Evolutionary conservation across 306 rosid species (phyloP).

Genomic region (Vicia villosa): DNA sequence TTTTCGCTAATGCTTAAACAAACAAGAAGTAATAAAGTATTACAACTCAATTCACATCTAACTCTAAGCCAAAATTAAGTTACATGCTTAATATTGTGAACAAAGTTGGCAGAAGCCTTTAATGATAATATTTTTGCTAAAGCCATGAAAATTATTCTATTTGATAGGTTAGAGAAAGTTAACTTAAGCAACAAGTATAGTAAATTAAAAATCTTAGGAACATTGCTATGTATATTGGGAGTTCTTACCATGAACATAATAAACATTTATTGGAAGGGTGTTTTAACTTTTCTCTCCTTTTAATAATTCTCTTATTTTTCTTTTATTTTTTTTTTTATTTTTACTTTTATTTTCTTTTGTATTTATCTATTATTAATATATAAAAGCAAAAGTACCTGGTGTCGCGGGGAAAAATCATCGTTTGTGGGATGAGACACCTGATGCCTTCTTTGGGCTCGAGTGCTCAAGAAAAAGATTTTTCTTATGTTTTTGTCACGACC

Average conservation of each 20-base stretch:
- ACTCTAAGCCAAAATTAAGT: neutral
- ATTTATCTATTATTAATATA: no score
- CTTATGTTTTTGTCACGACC: no score
- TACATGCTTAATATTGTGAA: neutral
- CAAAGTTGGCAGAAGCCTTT: neutral
- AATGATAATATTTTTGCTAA: slow-evolving; percentile 1
- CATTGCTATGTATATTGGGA: slow-evolving; percentile 71
- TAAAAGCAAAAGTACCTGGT: no score
- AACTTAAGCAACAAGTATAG: slow-evolving; percentile 55
- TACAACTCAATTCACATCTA: neutral
- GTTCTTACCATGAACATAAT: slow-evolving; percentile 72
- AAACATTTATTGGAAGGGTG: no score
- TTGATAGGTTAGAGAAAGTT: slow-evolving; percentile 75
- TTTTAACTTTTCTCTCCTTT: no score
- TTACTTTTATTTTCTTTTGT: no score
- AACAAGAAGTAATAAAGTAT: neutral
- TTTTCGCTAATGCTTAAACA: neutral
- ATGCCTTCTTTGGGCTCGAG: no score
- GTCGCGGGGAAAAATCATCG: no score
- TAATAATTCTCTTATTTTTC: no score
- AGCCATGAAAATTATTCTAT: neutral
- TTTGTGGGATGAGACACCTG: no score
- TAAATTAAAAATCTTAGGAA: slow-evolving; percentile 72
- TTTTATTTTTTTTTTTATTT: no score
- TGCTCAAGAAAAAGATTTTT: no score